Base-by-base conservation (phyloP, 257 asterid species). In the Prunella vulgaris region DNA sequence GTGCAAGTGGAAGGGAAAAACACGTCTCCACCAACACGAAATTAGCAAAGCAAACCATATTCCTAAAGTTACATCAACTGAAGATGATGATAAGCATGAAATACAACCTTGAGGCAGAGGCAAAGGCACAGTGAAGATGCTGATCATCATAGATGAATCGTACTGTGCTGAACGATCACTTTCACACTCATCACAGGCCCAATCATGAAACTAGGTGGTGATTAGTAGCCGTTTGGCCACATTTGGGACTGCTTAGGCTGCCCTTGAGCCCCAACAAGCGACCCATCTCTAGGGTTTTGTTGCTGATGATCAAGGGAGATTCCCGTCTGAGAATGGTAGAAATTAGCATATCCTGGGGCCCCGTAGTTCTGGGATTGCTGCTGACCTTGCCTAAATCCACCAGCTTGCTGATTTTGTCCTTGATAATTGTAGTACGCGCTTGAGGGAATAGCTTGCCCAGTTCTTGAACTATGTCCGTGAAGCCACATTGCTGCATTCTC, bases 171-270 rank as follows among this genome's bases (percentile, higher is more conserved):
- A 82, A 63, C 81, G 85, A 83, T 84, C 75, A 58, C 86, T 75
- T 64, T 71, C 84, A 28, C 69, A 63, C 83, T 75, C 84, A 53
- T 72, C 70, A 69, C 77, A 68, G 70, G 83, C 76, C 86, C 80
- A 7, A 6, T 85, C 62, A 80, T 80, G 72, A 76, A 86, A 75
- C 74, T 46, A 25, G 28, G 28, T 25, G 28, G 28, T 25, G 71
- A 84, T 84, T 75, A 92, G 92, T 89, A 86, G 84, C 80, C 69
- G 72, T 87, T 89, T 70, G 88, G 97, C 96, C 96, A 89, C 38
- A 87, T 68, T 74, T 91, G 96, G 71, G 93, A 85, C 71, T 77
- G 97, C 82, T 87, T 88, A 7, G 92, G 84, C 82, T 87, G 97
- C 69, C 89, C 88, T 76, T 91, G 96, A 44, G 90, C 76, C 22